These are phyloP conservation scores for Daldinia vernicosa DNA, from an alignment of 495 filamentous ascomycete species.

Conservation along the genomic window DNA sequence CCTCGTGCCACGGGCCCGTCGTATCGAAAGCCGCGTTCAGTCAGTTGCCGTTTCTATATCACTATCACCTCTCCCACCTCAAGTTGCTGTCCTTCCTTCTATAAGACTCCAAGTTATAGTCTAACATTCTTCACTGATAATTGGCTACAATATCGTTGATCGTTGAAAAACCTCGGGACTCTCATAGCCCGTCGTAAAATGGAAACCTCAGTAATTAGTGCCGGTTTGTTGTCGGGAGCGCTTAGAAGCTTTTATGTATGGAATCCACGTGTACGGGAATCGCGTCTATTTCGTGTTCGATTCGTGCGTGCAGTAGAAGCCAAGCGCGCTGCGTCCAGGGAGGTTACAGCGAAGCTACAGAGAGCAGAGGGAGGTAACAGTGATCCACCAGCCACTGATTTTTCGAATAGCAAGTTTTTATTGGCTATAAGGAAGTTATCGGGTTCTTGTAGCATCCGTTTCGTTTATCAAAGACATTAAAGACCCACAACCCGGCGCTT, in stretches of 20 bases:
- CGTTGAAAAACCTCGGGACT: neutral
- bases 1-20: conserved; percentile 14
- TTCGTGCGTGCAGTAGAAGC: conserved; percentile 39
- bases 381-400: conserved; percentile 40
- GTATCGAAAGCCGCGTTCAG: conserved; percentile 7
- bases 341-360: neutral
- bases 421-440: conserved; percentile 31
- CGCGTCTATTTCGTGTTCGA: conserved; percentile 48
- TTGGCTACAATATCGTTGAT: neutral
- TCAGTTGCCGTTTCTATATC: neutral
- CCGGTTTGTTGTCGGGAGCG: conserved; percentile 29
- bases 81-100: neutral
- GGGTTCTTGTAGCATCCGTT: conserved; percentile 13
- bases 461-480: conserved; percentile 6
- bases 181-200: conserved; percentile 11
- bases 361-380: neutral
- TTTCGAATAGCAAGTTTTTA: conserved; percentile 16
- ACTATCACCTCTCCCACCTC: neutral
- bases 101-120: neutral
- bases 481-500: conserved; percentile 34
- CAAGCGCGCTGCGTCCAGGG: conserved; percentile 34
- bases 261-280: conserved; percentile 10
- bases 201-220: neutral
- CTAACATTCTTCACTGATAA: neutral
- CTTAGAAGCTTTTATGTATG: conserved; percentile 41